Evolutionary conservation across 1,284 basidiomycete species (phyloP), one percentile per base, ranked within the genome.

Genomic region (Sphaerobolus stellatus): DNA sequence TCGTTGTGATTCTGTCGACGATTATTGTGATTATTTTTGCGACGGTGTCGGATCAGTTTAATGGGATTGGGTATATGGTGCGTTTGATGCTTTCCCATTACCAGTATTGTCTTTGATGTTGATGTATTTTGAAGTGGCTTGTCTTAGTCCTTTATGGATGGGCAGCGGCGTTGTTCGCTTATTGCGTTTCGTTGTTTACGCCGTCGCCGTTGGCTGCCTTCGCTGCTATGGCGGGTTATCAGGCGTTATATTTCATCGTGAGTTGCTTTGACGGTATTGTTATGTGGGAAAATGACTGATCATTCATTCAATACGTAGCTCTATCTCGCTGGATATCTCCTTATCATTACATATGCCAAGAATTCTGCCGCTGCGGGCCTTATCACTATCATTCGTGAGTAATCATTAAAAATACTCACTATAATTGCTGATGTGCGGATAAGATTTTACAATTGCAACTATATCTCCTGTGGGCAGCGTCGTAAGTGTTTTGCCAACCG

Each of bases 131-230:
- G 46, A 58, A 91, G 81, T 90, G 88, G 84, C 64, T 91, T 5
- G 74, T 88, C 1, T 71, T 90, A 36, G 78, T 86, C 2, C 70
- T 90, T 16, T 91, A 91, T 60, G 88, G 88, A 9, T 76, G 90
- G 38, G 76, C 82, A 2, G 80, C 78, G 9, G 80, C 84, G 4
- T 68, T 91, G 51, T 88, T 89, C 61, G 75, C 87, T 3, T 91
- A 88, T 65, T 82, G 82, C 52, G 71, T 82, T 5, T 83, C 88
- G 2, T 68, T 90, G 3, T 66, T 83, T 54, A 78, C 84, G 43
- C 68, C 80, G 5, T 86, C 87, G 0, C 84, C 88, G 8, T 71
- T 93, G 11, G 84, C 86, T 2, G 84, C 88, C 2, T 92, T 91
- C 62, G 88, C 89, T 1, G 71, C 78, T 5, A 78, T 83, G 9